These are phyloP conservation scores for Geotrichum europaeum DNA, from an alignment of 1,139 yeast genomes.

Conservation along the genomic window DNA sequence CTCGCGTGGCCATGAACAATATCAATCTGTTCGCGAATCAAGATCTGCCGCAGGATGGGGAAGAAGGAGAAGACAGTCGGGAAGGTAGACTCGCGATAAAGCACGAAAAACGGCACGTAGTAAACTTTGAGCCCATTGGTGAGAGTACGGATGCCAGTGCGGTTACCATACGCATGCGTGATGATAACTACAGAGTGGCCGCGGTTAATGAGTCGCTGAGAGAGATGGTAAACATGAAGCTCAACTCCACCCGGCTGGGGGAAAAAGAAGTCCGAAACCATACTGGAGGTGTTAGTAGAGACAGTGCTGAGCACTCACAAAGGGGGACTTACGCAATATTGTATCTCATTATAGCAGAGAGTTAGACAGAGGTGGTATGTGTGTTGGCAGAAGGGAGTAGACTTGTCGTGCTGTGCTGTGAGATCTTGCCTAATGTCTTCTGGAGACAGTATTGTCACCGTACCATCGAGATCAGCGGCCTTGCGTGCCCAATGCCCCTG, in stretches of 20 bases:
- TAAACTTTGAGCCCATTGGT: slow-evolving; percentile 92
- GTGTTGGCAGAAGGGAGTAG: background rate
- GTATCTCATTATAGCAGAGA: slow-evolving; percentile 31
- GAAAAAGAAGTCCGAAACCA: slow-evolving; percentile 96
- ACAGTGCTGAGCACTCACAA: background rate
- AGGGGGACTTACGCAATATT: slow-evolving; percentile 41
- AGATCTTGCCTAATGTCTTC: background rate
- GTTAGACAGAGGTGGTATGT: background rate
- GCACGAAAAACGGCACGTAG: slow-evolving; percentile 74
- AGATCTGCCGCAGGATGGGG: slow-evolving; percentile 77
- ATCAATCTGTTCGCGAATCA: slow-evolving; percentile 77
- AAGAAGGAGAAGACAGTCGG: slow-evolving; percentile 88
- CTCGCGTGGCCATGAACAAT: slow-evolving; percentile 96
- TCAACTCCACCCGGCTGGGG: slow-evolving; percentile 99
- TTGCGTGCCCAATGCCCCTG: background rate
- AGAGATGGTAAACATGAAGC: slow-evolving; percentile 81
- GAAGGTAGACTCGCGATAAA: slow-evolving; percentile 75
- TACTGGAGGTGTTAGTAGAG: slow-evolving; percentile 29
- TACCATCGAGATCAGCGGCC: background rate
- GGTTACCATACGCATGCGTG: slow-evolving; percentile 79
- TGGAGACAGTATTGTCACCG: background rate
- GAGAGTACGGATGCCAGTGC: slow-evolving; percentile 74
- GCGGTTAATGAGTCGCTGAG: slow-evolving; percentile 67
- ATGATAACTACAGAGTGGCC: slow-evolving; percentile 91
- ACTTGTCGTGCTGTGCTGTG: background rate